phyloP scores from a whole-genome alignment of 371 early-diverging fungal genomes.

The Chytridium lagenaria region DNA sequence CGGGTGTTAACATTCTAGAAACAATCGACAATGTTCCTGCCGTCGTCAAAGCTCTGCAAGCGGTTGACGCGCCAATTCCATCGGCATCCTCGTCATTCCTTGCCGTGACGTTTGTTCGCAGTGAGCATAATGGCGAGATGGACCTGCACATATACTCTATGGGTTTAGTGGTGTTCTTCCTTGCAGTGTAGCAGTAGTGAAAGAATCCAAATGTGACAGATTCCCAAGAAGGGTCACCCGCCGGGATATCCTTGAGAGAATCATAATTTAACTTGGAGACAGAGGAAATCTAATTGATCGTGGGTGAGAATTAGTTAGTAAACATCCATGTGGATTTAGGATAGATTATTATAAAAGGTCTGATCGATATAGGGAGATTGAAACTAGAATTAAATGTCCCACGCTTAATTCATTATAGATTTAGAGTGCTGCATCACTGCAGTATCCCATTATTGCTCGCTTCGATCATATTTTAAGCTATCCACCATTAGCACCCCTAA shows the following conservation, averaged over 20 bases:
- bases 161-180: not conserved
- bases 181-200: constrained; percentile 2
- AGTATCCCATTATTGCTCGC: too few species aligned
- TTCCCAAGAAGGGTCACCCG: not conserved
- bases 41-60: not conserved
- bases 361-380: too few species aligned
- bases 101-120: not conserved
- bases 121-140: not conserved
- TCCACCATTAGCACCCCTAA: too few species aligned
- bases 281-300: not conserved
- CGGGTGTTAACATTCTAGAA: not conserved
- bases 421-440: too few species aligned
- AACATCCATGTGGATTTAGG: not conserved
- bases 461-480: too few species aligned
- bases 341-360: not conserved
- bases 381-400: too few species aligned
- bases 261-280: not conserved
- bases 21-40: not conserved
- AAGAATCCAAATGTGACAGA: not conserved
- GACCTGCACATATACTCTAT: not conserved
- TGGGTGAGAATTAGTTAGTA: not conserved
- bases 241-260: not conserved
- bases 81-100: too few species aligned
- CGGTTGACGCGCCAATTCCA: not conserved
- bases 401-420: too few species aligned